These are phyloP conservation scores for Penicillium thymicola DNA, from an alignment of 2,329 filamentous ascomycete species.

Conservation along the genomic window DNA sequence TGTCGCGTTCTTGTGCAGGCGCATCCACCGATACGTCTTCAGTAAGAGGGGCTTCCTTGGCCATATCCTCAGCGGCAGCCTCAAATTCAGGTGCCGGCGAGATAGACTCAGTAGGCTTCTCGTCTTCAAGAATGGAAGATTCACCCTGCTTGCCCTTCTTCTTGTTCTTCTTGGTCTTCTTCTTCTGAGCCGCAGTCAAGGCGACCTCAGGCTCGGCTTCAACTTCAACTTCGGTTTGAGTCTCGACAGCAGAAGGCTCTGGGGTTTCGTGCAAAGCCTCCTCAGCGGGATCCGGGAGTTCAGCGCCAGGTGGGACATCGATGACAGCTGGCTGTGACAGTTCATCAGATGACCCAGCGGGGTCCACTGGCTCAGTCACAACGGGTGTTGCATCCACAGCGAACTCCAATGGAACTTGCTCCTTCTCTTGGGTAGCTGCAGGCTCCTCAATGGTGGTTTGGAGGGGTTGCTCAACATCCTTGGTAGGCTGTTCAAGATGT, in stretches of 20 bases:
- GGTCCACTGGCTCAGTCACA: background rate
- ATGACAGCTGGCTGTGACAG: background rate
- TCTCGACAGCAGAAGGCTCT: background rate
- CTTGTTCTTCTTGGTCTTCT: constrained; percentile 40
- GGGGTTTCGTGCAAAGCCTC: background rate
- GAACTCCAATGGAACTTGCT: background rate
- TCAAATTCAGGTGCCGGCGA: background rate
- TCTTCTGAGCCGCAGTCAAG: constrained; percentile 25
- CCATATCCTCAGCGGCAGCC: background rate
- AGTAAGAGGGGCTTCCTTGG: background rate
- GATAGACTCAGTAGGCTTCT: constrained; percentile 9
- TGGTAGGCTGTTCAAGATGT: background rate
- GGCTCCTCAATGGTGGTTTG: constrained; percentile 1
- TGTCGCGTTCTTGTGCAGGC: background rate
- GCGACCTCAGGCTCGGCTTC: constrained; percentile 15
- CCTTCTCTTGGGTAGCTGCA: constrained; percentile 1
- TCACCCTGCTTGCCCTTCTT: constrained; percentile 22
- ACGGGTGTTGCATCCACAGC: background rate
- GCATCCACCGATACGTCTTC: constrained; percentile 1
- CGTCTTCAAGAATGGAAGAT: constrained; percentile 11
- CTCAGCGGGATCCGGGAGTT: background rate
- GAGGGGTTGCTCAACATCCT: background rate
- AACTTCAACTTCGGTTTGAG: background rate
- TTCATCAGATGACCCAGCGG: background rate
- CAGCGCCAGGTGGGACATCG: background rate